phyloP scores from a whole-genome alignment of 2,329 filamentous ascomycete genomes.

The Verticillium tricorpus region DNA sequence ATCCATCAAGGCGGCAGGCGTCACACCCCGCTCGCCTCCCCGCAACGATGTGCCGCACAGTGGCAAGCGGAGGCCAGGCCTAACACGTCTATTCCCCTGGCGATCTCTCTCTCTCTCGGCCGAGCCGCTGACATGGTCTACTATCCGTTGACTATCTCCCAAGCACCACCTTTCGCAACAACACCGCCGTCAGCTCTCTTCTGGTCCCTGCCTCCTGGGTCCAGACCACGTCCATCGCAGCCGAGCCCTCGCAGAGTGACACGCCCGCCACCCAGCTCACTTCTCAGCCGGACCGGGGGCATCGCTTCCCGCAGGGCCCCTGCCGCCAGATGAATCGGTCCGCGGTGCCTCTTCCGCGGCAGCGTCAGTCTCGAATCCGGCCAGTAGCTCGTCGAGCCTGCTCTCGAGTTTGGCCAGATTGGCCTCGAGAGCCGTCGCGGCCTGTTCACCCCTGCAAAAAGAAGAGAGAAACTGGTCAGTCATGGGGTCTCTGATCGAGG shows the following conservation, averaged over 20 bases:
- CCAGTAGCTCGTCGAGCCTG: conserved; percentile 51
- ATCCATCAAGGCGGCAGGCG: background rate
- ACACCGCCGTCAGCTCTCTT: background rate
- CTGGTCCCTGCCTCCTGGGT: background rate
- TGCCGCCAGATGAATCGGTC: background rate
- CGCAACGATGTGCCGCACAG: background rate
- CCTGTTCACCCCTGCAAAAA: conserved; percentile 44
- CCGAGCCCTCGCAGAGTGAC: background rate
- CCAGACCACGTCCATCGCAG: too few relatives aligned
- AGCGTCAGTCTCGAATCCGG: conserved; percentile 34
- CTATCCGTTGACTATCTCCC: background rate
- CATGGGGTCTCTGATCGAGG: background rate
- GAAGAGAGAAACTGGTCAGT: background rate
- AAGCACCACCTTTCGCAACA: background rate
- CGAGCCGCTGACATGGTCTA: background rate
- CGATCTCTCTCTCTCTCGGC: background rate
- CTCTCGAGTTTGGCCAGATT: conserved; percentile 47
- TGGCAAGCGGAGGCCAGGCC: background rate
- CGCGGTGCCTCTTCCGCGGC: background rate
- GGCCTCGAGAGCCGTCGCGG: conserved; percentile 47
- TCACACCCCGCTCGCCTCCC: background rate
- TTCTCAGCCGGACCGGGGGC: background rate
- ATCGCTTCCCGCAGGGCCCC: background rate
- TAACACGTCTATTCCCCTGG: background rate
- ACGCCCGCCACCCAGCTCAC: background rate